A percentile compares a stretch with the other conserved stretches of the same genome.
Evolutionary conservation across 2,329 filamentous ascomycete genomes (phyloP).

Genomic region (Aureobasidium melanogenum): DNA sequence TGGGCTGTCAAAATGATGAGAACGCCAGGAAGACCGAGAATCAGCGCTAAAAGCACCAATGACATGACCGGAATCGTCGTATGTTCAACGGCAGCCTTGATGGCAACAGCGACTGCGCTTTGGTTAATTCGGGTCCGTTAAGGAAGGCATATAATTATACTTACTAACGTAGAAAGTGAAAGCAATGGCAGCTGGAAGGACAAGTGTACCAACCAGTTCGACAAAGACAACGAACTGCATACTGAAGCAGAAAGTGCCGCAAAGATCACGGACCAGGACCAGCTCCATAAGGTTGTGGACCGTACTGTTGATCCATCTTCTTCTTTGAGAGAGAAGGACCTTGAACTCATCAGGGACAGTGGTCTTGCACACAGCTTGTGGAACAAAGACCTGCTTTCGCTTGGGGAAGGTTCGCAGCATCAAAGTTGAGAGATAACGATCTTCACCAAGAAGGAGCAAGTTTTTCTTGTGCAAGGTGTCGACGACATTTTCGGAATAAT

Average conservation of each 20-base stretch:
- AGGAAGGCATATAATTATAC: conserved; percentile 27
- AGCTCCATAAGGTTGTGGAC: conserved; percentile 98
- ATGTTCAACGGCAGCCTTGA: conserved; percentile 52
- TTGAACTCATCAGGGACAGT: conserved; percentile 89
- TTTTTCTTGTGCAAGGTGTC: conserved; percentile 99
- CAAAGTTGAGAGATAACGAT: conserved; percentile 89
- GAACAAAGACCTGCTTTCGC: conserved; percentile 96
- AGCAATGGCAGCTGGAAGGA: conserved; percentile 88
- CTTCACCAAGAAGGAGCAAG: conserved; percentile 79
- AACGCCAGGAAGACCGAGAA: conserved; percentile 85
- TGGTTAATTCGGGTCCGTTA: conserved; percentile 21
- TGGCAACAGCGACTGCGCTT: conserved; percentile 67
- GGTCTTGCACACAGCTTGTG: conserved; percentile 97
- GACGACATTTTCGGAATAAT: conserved; percentile 98
- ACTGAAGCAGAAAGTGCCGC: conserved; percentile 98
- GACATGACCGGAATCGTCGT: conserved; percentile 72
- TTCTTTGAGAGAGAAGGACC: conserved; percentile 85
- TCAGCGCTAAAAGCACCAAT: conserved; percentile 76
- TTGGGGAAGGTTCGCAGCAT: conserved; percentile 99
- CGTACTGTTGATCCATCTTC: conserved; percentile 98
- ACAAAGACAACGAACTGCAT: conserved; percentile 99
- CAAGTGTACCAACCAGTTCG: conserved; percentile 87
- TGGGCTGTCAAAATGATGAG: conserved; percentile 91
- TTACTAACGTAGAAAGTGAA: conserved; percentile 95
- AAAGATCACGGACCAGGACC: conserved; percentile 87